phyloP scores from a whole-genome alignment of 2,329 filamentous ascomycete species.

The Pestalotiopsis sp. region DNA sequence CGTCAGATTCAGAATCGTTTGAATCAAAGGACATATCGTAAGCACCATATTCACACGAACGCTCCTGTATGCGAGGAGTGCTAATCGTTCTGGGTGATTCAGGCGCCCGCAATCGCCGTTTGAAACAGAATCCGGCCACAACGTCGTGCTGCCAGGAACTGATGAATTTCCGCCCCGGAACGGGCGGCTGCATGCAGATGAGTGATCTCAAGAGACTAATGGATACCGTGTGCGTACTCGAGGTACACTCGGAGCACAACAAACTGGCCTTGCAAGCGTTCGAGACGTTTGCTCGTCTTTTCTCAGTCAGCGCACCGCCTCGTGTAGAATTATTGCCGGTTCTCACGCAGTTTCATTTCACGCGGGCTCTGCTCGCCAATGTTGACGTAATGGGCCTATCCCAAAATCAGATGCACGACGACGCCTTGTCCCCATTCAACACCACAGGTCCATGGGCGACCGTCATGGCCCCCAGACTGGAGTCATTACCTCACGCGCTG shows the following conservation, averaged over 20 bases:
- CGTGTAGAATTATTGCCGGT: conserved; percentile 19
- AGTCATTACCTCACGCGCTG: conserved; percentile 15
- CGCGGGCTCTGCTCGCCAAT: conserved; percentile 22
- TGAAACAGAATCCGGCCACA: background rate
- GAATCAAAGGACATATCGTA: conserved; percentile 25
- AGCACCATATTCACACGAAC: background rate
- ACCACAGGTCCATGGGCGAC: background rate
- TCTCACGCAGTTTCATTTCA: conserved; percentile 21
- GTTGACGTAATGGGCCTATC: conserved; percentile 15
- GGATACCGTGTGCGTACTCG: background rate
- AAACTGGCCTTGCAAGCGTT: background rate
- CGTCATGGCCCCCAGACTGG: conserved; percentile 11
- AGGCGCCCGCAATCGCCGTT: background rate
- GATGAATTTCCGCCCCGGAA: background rate
- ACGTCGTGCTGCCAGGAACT: background rate
- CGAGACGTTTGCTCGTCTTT: conserved; percentile 13
- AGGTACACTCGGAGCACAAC: background rate
- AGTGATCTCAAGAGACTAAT: conserved; percentile 16
- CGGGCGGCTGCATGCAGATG: background rate
- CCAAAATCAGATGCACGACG: conserved; percentile 18
- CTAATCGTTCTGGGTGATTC: background rate
- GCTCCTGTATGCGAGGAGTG: background rate
- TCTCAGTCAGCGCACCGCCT: conserved; percentile 17
- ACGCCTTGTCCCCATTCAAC: conserved; percentile 20
- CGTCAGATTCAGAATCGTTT: conserved; percentile 27